Evolutionary conservation across 1,284 basidiomycete genomes (phyloP), one percentile per base, ranked within the genome.

Genomic region (Phellopilus nigrolimitatus): DNA sequence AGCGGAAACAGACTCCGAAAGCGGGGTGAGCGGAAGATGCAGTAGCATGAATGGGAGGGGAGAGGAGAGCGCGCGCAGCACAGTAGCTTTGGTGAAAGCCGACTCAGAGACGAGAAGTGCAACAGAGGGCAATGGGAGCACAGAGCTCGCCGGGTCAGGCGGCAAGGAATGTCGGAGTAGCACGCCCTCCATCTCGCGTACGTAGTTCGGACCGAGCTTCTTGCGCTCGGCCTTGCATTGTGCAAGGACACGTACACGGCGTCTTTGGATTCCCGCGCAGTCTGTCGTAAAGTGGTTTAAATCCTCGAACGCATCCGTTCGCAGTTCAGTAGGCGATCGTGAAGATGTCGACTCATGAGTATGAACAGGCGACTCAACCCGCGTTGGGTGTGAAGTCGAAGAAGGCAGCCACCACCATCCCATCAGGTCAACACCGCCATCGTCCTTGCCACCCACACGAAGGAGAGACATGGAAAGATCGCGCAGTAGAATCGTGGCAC

Each of bases 171-270:
- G 70, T 9, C 76, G 74, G 60, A 77, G 74, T 54, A 88, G 67
- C 13, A 91, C 89, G 13, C 91, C 91, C 64, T 95, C 92, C 67
- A 95, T 74, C 66, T 97, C 92, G 36, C 93, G 80, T 1, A 95
- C 78, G 58, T 85, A 83, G 4, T 81, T 80, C 1, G 92, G 91
- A 0, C 88, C 80, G 30, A 85, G 67, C 62, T 84, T 85, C 65
- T 82, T 84, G 66, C 80, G 83, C 61, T 92, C 88, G 0, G 91
- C 91, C 70, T 97, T 97, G 73, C 93, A 97, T 62, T 95, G 92
- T 0, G 76, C 91, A 13, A 95, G 61, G n/a, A 95, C 76, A 30
- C 91, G 82, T 1, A 92, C 59, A 0, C 87, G 73, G 27, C 63
- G 57, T 10, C 69, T 62, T 28, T n/a, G 28, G 13, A 38, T n/a